Evolutionary conservation across 2,329 filamentous ascomycete species (phyloP), one percentile per base, ranked within the genome.

Genomic region (Neurospora crassa): DNA sequence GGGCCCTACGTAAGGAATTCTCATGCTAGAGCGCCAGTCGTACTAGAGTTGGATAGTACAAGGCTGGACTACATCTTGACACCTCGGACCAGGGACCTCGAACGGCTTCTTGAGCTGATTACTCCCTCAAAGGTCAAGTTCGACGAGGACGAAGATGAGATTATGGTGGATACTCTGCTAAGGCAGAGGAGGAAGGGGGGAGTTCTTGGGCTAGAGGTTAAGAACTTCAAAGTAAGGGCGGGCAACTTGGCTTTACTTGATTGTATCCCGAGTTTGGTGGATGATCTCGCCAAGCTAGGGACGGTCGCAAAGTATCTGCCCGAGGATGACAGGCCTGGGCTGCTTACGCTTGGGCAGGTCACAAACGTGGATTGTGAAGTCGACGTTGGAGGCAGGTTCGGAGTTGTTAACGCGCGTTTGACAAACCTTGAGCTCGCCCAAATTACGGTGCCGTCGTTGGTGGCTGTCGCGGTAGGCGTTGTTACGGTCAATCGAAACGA

Each of bases 231-330:
- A 69, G 82, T 90, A 29, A 83, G 86, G 4, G 82, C 96, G 18
- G 84, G 85, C 8, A 88, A 90, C 73, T 81, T 93, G 47, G 83
- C 87, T 12, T 88, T 91, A 74, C 82, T 97, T 18, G 84, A 87
- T 11, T 87, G 88, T 59, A 83, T 99, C 16, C 88, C 90, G 8
- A 86, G 86, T 12, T 85, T 99, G 10, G 90, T 88, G 0, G 90
- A 92, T 74, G 96, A 99, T 77, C 79, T 98, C 68, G 86, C 91
- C 6, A 93, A 92, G 75, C 84, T 99, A 5, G 92, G 94, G 0
- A 94, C 90, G 0, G 93, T 99, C 37, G 88, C 95, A 7, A 98
- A 97, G 78, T 98, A 98, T 79, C 85, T 99, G 2, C 95, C 96
- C 0, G 95, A 99, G 76, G 96, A 99, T 80, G 95, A 99, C 76